Evolutionary conservation across 805 yeast genomes (phyloP).

Genomic region (Wickerhamomyces subpelliculosus): DNA sequence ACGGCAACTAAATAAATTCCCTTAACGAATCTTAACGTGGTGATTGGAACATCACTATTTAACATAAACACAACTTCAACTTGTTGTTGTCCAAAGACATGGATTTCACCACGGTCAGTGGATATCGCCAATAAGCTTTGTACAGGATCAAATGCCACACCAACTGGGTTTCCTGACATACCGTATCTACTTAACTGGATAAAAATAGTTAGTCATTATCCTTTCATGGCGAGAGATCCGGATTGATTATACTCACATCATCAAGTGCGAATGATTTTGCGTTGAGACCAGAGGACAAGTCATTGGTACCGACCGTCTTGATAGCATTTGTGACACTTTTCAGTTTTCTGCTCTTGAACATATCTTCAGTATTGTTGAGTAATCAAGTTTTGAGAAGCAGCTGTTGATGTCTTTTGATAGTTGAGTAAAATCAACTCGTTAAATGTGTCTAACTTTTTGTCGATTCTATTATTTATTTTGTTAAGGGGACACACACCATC

Average conservation of each 20-base stretch:
- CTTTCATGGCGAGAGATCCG: too few relatives aligned
- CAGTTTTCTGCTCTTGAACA: constrained; percentile 28
- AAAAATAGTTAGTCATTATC: not conserved
- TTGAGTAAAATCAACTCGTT: not conserved
- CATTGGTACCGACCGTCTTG: constrained; percentile 23
- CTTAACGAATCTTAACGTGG: constrained; percentile 58
- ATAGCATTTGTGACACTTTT: constrained; percentile 27
- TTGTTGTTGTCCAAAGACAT: constrained; percentile 77
- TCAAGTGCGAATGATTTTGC: constrained; percentile 25
- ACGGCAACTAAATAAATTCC: constrained; percentile 77
- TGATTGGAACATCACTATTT: constrained; percentile 42
- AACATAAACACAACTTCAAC: constrained; percentile 64
- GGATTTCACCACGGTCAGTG: constrained; percentile 61
- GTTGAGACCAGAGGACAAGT: constrained; percentile 22
- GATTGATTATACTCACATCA: constrained; percentile 19
- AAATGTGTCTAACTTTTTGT: not conserved
- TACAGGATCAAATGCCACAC: constrained; percentile 78
- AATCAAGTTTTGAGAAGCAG: not conserved
- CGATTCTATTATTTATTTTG: not conserved
- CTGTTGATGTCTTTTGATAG: not conserved
- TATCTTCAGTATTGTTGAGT: too few relatives aligned
- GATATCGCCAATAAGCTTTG: constrained; percentile 82
- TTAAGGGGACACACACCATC: not conserved
- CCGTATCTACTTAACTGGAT: constrained; percentile 40
- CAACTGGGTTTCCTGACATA: constrained; percentile 54